Evolutionary conservation across 208 protist species (phyloP).

Genomic region (Trypanosomatidae sp.): DNA sequence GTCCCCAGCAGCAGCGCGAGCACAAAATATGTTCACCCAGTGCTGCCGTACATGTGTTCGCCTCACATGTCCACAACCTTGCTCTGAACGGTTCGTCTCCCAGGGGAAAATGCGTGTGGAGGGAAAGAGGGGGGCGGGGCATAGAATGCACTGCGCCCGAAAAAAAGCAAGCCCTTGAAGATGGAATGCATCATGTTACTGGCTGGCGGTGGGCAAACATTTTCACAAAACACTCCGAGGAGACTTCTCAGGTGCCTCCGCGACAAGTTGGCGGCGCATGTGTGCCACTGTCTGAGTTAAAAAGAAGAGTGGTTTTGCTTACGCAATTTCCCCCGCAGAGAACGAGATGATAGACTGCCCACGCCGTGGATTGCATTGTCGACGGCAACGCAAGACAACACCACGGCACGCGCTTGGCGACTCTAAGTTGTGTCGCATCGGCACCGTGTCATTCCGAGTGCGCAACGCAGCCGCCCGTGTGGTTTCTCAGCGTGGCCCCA

Average conservation of each 20-base stretch:
- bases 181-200: neutral
- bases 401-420: neutral
- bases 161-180: neutral
- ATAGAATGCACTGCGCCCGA: neutral
- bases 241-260: too few relatives aligned
- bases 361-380: neutral
- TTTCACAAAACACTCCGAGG: neutral
- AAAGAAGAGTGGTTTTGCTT: neutral
- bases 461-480: neutral
- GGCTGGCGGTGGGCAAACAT: neutral
- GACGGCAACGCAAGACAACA: neutral
- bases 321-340: neutral
- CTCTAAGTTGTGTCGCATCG: neutral
- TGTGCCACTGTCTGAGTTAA: neutral
- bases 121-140: too few relatives aligned
- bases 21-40: too few relatives aligned
- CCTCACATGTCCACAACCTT: neutral
- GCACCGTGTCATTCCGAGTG: neutral
- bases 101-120: neutral
- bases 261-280: too few relatives aligned
- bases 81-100: neutral
- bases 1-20: neutral
- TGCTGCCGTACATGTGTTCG: neutral
- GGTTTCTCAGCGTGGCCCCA: neutral
- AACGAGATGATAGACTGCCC: neutral